Percentiles rank a stretch among this genome's conserved stretches.
These are phyloP conservation scores for Cladosporium velox DNA, from an alignment of 2,329 filamentous ascomycete species.

Conservation along the genomic window DNA sequence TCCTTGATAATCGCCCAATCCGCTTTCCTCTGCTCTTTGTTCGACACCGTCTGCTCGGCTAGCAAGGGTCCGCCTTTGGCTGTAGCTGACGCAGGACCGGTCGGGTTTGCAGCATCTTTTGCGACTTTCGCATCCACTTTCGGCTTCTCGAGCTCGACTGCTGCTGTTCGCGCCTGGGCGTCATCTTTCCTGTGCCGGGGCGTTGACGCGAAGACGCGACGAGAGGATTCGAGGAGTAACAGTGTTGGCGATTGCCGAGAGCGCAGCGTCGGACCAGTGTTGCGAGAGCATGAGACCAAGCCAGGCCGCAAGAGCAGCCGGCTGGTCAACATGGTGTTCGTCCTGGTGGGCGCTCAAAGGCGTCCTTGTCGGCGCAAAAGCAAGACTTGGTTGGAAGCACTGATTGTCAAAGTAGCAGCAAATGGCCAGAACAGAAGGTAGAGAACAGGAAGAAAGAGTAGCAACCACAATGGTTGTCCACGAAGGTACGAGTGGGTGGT, in stretches of 20 bases:
- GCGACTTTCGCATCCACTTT: constrained; percentile 39
- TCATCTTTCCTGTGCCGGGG: constrained; percentile 48
- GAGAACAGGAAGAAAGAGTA: not conserved
- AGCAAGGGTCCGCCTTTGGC: constrained; percentile 60
- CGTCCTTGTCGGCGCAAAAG: not conserved
- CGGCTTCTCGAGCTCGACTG: constrained; percentile 25
- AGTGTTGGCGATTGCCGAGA: constrained; percentile 1
- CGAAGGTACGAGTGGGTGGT: constrained; percentile 3
- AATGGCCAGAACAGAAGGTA: not conserved
- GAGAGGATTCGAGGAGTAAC: constrained; percentile 12
- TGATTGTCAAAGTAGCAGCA: not conserved
- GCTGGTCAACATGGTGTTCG: constrained; percentile 18
- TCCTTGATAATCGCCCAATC: constrained; percentile 99
- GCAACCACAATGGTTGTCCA: constrained; percentile 8
- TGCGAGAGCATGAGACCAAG: constrained; percentile 19
- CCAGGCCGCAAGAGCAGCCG: constrained; percentile 23
- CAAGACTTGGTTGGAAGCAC: not conserved
- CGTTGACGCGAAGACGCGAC: constrained; percentile 47
- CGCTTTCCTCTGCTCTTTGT: constrained; percentile 88
- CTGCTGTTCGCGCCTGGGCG: constrained; percentile 30
- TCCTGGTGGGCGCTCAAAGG: not conserved
- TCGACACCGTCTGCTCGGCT: constrained; percentile 64
- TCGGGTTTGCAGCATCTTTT: constrained; percentile 33
- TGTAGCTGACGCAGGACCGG: constrained; percentile 35
- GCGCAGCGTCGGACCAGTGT: not conserved